phyloP scores from a whole-genome alignment of 495 filamentous ascomycete species.

The Aspergillus nanangensis region DNA sequence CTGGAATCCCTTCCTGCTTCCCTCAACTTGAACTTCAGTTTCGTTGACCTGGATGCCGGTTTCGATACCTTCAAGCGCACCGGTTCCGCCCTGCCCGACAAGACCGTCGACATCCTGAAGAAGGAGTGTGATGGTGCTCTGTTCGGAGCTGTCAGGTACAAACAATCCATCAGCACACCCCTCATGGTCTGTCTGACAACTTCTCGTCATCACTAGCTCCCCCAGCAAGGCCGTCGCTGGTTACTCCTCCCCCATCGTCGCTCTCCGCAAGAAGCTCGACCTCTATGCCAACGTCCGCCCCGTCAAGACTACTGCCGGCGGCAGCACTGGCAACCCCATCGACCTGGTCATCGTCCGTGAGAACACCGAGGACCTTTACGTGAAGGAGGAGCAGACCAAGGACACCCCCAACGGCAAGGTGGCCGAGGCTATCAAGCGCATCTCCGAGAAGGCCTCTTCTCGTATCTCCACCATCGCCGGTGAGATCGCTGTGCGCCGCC shows the following conservation, averaged over 20 bases:
- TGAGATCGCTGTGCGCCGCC: constrained; percentile 84
- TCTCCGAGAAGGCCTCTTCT: constrained; percentile 73
- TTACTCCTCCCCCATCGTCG: constrained; percentile 96
- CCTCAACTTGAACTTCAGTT: constrained; percentile 85
- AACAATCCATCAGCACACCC: background rate
- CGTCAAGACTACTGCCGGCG: constrained; percentile 71
- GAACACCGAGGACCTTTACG: constrained; percentile 98
- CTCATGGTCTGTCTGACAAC: background rate
- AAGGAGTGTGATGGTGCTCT: constrained; percentile 92
- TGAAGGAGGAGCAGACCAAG: constrained; percentile 89
- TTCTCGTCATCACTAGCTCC: constrained; percentile 46
- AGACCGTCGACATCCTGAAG: constrained; percentile 79
- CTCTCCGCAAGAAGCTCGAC: constrained; percentile 88
- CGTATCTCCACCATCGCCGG: constrained; percentile 91
- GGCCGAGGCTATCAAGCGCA: constrained; percentile 96
- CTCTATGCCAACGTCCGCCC: constrained; percentile 97
- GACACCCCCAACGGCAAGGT: constrained; percentile 71
- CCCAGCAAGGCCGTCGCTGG: constrained; percentile 83
- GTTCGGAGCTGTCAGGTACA: constrained; percentile 85
- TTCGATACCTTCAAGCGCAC: constrained; percentile 89
- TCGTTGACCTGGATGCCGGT: constrained; percentile 86
- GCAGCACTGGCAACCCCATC: constrained; percentile 57
- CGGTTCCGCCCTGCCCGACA: constrained; percentile 81
- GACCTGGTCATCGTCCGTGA: constrained; percentile 98
- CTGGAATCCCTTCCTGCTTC: constrained; percentile 85